These are phyloP conservation scores for Dictyostelium capitatum DNA, from an alignment of 78 protist species.

Conservation along the genomic window DNA sequence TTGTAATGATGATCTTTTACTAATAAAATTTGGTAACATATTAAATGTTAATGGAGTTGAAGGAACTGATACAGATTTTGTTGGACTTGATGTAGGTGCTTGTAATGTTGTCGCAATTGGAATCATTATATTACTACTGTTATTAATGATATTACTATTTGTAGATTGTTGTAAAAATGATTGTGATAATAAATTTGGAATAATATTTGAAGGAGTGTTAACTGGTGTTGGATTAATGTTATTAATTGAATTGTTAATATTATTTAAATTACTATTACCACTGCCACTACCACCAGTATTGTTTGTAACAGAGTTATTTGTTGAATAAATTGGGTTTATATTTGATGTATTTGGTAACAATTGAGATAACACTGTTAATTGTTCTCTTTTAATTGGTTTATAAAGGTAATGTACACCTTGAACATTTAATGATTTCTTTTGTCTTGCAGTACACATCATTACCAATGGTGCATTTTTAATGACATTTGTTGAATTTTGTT, in stretches of 20 bases:
- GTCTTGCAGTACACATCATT: slow-evolving; percentile 47
- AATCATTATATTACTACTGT: not conserved
- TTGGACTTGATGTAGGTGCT: not conserved
- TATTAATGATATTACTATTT: not conserved
- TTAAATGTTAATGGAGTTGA: slow-evolving; percentile 13
- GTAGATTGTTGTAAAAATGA: not conserved
- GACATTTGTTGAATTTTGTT: not conserved
- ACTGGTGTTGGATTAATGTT: not conserved
- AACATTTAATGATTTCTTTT: slow-evolving; percentile 24
- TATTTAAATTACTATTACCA: not conserved
- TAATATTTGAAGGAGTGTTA: slow-evolving; percentile 17
- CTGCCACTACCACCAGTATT: not conserved
- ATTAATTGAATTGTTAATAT: not conserved
- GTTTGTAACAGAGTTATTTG: no score
- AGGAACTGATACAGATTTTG: slow-evolving; percentile 7
- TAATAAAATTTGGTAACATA: not conserved
- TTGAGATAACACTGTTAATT: slow-evolving; percentile 26
- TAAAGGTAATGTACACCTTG: slow-evolving; percentile 35
- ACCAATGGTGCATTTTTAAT: slow-evolving; percentile 35
- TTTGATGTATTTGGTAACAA: slow-evolving; percentile 19
- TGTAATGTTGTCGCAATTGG: not conserved
- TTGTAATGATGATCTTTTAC: slow-evolving; percentile 9
- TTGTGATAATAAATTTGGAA: slow-evolving; percentile 12
- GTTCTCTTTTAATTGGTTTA: slow-evolving; percentile 75
- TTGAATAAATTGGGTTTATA: not conserved